Percentiles rank a stretch among this genome's conserved stretches.
Conservation (phyloP, 2,329 filamentous ascomycete genomes). For the Alternaria infectoria region DNA sequence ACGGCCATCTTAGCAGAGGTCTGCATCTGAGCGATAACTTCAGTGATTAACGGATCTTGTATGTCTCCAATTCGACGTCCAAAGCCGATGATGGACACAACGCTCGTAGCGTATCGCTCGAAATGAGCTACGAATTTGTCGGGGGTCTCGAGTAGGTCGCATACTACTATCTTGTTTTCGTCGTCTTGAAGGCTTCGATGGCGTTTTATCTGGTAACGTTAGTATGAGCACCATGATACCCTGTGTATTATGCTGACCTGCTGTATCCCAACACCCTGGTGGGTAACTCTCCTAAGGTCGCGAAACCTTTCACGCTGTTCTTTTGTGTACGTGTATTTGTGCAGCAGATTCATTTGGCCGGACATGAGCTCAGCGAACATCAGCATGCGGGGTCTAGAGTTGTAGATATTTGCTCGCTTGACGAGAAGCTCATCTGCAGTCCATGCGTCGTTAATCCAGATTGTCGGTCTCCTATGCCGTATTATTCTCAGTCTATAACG, state of each 20-base stretch:
- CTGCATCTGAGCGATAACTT: slow-evolving; percentile 64
- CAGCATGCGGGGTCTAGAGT: slow-evolving; percentile 56
- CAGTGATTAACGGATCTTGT: slow-evolving; percentile 64
- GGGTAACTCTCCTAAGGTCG: slow-evolving; percentile 39
- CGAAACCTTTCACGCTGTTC: slow-evolving; percentile 39
- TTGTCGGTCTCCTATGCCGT: slow-evolving; percentile 34
- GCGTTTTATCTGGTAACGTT: slow-evolving; percentile 16
- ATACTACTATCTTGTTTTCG: slow-evolving; percentile 61
- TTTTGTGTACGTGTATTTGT: slow-evolving; percentile 40
- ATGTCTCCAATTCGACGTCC: slow-evolving; percentile 58
- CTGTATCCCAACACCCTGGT: slow-evolving; percentile 52
- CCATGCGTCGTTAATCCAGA: slow-evolving; percentile 54
- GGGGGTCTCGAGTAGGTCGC: slow-evolving; percentile 54
- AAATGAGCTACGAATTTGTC: slow-evolving; percentile 60
- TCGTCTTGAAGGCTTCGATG: slow-evolving; percentile 66
- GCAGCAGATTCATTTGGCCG: slow-evolving; percentile 43
- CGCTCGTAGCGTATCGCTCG: slow-evolving; percentile 61
- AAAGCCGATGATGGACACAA: slow-evolving; percentile 63
- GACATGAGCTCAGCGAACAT: slow-evolving; percentile 50
- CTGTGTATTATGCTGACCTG: slow-evolving; percentile 50
- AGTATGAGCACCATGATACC: background rate
- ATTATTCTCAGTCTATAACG: background rate
- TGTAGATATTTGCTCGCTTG: slow-evolving; percentile 60
- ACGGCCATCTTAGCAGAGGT: slow-evolving; percentile 60
- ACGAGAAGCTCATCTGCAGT: slow-evolving; percentile 62